Evolutionary conservation across 495 filamentous ascomycete genomes (phyloP).

Genomic region (Xylaria cubensis): DNA sequence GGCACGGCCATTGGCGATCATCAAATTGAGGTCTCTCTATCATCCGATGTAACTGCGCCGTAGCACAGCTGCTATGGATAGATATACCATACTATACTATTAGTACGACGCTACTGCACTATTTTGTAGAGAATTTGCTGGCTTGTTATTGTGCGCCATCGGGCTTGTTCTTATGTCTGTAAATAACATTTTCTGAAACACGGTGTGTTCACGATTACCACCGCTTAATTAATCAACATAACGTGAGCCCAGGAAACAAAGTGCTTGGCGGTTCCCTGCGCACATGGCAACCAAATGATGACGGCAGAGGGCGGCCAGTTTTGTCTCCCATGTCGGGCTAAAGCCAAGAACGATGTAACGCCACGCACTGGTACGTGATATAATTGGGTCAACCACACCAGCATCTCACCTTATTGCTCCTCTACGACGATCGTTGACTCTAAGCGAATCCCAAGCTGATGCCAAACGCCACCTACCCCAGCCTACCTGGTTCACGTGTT

Average conservation of each 20-base stretch:
- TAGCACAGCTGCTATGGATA: conserved; percentile 5
- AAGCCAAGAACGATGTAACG: conserved; percentile 22
- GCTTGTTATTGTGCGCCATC: background rate
- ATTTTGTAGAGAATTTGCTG: background rate
- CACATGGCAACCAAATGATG: conserved; percentile 6
- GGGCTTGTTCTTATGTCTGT: conserved; percentile 17
- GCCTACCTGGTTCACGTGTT: conserved; percentile 16
- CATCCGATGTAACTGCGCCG: conserved; percentile 22
- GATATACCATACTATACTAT: background rate
- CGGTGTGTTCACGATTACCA: background rate
- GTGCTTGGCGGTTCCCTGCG: conserved; percentile 15
- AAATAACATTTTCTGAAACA: conserved; percentile 24
- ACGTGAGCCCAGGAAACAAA: conserved; percentile 2
- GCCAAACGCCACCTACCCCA: conserved; percentile 23
- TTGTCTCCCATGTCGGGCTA: background rate
- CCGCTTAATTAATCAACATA: conserved; percentile 8
- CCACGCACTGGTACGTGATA: conserved; percentile 13
- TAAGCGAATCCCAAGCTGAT: conserved; percentile 21
- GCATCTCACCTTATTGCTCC: conserved; percentile 29
- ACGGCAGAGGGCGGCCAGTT: background rate
- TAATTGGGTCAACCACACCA: conserved; percentile 21
- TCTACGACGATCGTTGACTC: conserved; percentile 22
- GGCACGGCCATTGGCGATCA: conserved; percentile 23
- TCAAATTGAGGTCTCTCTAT: conserved; percentile 12
- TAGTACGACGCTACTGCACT: background rate